Evolutionary conservation across 352 stramenopile genomes (phyloP).

Genomic region (Pythium myriotylum): DNA sequence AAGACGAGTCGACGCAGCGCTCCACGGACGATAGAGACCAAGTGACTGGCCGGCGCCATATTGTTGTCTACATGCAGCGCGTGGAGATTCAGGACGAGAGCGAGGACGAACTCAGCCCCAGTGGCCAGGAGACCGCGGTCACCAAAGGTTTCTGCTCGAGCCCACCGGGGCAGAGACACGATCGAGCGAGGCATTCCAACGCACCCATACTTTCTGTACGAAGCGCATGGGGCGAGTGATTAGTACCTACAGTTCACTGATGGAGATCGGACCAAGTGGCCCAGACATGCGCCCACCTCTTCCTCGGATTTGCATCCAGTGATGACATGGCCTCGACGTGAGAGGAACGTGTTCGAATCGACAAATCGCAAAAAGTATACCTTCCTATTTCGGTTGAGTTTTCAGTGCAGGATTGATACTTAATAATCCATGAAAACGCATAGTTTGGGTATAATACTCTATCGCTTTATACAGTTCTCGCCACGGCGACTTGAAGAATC

Average conservation of each 20-base stretch:
- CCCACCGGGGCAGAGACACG: background rate
- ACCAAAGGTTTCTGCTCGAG: background rate
- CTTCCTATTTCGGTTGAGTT: too few species aligned
- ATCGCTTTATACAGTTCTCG: too few species aligned
- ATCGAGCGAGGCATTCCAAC: background rate
- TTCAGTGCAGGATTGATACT: too few species aligned
- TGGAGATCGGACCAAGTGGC: too few species aligned
- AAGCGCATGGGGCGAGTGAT: constrained; percentile 14
- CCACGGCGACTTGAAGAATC: background rate
- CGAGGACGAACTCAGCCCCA: background rate
- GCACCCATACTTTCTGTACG: background rate
- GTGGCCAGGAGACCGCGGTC: background rate
- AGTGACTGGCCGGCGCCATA: constrained; percentile 2
- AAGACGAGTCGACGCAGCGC: background rate
- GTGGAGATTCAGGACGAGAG: constrained; percentile 16
- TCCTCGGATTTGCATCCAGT: too few species aligned
- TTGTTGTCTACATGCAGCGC: constrained; percentile 30
- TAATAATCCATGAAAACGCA: too few species aligned
- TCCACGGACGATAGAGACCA: constrained; percentile 6
- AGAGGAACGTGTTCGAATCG: too few species aligned
- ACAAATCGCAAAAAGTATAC: too few species aligned
- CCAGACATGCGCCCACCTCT: too few species aligned
- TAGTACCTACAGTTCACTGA: background rate
- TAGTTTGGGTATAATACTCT: too few species aligned
- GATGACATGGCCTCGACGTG: too few species aligned